Conservation (phyloP, 2,329 filamentous ascomycete genomes). For the Cryphonectria japonica region DNA sequence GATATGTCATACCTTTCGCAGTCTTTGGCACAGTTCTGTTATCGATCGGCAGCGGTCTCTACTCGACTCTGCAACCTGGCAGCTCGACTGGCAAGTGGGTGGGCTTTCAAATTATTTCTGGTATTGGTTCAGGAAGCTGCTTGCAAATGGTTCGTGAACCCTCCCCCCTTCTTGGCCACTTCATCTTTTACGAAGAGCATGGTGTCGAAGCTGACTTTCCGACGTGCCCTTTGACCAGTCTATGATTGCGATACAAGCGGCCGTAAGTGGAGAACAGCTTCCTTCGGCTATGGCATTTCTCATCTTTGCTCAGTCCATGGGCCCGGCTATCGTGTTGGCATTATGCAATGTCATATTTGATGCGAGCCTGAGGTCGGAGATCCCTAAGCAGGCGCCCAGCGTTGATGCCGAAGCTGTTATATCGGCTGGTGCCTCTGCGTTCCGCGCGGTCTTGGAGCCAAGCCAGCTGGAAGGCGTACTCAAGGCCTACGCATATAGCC, state of each 20-base stretch:
- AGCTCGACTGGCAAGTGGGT: not conserved
- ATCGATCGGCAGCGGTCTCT: not conserved
- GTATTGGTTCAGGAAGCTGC: conserved; percentile 1
- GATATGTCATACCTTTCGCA: not conserved
- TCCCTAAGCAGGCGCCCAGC: not conserved
- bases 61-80: not conserved
- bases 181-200: too few species aligned
- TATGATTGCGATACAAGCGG: too few species aligned
- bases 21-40: not conserved
- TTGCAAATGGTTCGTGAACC: not conserved
- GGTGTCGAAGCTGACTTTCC: too few species aligned
- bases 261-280: conserved; percentile 3
- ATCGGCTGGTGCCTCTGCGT: conserved; percentile 46
- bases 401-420: conserved; percentile 36
- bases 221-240: too few species aligned
- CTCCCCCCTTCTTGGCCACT: too few species aligned
- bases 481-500: conserved; percentile 45
- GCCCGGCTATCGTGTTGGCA: conserved; percentile 16
- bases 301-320: conserved; percentile 13
- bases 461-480: conserved; percentile 42
- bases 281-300: not conserved
- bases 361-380: conserved; percentile 19
- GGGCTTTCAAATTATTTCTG: conserved; percentile 11
- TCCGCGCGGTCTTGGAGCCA: conserved; percentile 39
- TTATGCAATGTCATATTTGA: conserved; percentile 37